Base-by-base conservation (phyloP, 208 protist genomes). In the Trypanosoma platydactyli region DNA sequence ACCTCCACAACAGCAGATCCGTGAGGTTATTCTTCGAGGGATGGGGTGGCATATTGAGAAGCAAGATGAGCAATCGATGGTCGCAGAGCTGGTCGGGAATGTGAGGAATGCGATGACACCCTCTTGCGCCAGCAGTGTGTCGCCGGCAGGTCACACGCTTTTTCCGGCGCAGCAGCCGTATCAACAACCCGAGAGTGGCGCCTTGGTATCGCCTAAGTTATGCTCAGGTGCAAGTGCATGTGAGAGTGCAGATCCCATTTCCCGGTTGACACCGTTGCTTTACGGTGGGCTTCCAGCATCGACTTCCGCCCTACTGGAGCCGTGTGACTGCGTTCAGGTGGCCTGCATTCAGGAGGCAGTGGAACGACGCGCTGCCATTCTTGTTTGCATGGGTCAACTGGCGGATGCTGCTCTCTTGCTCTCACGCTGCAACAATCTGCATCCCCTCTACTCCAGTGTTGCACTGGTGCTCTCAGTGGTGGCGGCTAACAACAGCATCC, bases 311-410 rank as follows among this genome's bases (percentile, higher is more conserved):
- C 18, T 33, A 0, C n/a, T 76, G 41, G 49, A 50, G 18, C 11
- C 30, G 27, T 81, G 71, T 29, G 89, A 94, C 53, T 73, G 71
- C 40, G 53, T 94, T 33, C 83, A 76, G 22, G 63, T 79, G 51
- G n/a, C 45, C 33, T 81, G 69, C 24, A 55, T 84, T 35, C 81
- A 91, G 53, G 86, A 89, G 53, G 82, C 83, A 59, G 69, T 95
- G 55, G 89, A 95, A 71, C 84, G 89, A 24, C 84, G 86, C 20
- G 84, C 86, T 27, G 78, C 82, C 49, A 70, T 95, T 63, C 76
- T 92, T 20, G 73, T 86, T 11, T 68, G 86, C 44, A 69, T 91
- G 68, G 77, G 75, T 24, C 68, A 62, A 0, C 63, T 88, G 7
- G 64, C 62, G 1, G 79, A 85, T 38, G 89, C 89, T 1, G 73